A percentile compares a stretch with the other conserved stretches of the same genome.
Conservation (phyloP, 768 basidiomycete species). For the Boletus reticuloceps region DNA sequence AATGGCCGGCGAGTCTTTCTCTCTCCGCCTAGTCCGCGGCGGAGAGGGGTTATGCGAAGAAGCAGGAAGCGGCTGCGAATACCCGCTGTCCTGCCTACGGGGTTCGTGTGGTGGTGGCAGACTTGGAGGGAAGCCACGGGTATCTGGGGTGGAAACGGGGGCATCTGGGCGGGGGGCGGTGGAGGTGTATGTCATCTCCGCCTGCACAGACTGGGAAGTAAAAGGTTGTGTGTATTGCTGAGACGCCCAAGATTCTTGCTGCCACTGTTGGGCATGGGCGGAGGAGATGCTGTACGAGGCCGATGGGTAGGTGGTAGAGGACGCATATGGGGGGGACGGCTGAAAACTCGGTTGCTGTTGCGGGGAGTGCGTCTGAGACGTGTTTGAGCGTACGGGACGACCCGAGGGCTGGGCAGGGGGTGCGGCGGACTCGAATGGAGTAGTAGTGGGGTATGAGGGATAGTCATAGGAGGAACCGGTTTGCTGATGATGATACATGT, state of each 20-base stretch:
- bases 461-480: conserved; percentile 51
- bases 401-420: conserved; percentile 30
- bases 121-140: conserved; percentile 29
- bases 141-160: conserved; percentile 28
- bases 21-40: conserved; percentile 36
- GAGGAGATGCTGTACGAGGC: conserved; percentile 28
- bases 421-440: conserved; percentile 25
- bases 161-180: conserved; percentile 33
- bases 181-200: conserved; percentile 35
- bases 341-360: conserved; percentile 28
- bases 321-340: conserved; percentile 27
- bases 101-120: conserved; percentile 30
- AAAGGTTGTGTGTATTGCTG: conserved; percentile 33
- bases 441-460: conserved; percentile 36
- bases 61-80: conserved; percentile 24
- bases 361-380: conserved; percentile 34
- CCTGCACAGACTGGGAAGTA: conserved; percentile 32
- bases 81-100: conserved; percentile 34
- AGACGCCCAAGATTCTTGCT: conserved; percentile 39
- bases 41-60: conserved; percentile 28
- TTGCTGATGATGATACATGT: conserved; percentile 52
- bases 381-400: conserved; percentile 28
- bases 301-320: conserved; percentile 29
- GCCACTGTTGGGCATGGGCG: conserved; percentile 38
- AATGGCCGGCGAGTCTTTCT: conserved; percentile 34